Evolutionary conservation across 805 yeast species (phyloP).

Genomic region (Wickerhamiella azyma): DNA sequence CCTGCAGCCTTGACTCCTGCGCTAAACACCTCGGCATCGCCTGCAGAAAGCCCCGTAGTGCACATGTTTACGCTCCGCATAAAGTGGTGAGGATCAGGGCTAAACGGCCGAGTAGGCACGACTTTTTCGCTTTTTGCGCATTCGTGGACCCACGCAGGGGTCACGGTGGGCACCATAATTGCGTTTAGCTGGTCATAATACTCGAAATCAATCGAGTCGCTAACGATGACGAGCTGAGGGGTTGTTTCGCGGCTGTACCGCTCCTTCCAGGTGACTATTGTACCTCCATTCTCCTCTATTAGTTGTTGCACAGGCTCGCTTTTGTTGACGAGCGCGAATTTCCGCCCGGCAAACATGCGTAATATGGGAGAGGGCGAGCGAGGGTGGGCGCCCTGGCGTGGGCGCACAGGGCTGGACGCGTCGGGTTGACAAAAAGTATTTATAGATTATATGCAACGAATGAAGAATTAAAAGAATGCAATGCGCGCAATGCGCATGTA

Average conservation of each 20-base stretch:
- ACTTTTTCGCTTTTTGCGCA: slow-evolving; percentile 31
- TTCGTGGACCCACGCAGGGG: slow-evolving; percentile 45
- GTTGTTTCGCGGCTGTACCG: slow-evolving; percentile 24
- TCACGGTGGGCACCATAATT: slow-evolving; percentile 52
- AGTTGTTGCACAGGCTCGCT: slow-evolving; percentile 9
- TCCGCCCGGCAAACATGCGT: slow-evolving; percentile 2
- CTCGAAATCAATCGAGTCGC: slow-evolving; percentile 39
- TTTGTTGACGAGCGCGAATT: slow-evolving; percentile 1
- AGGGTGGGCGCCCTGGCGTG: not conserved
- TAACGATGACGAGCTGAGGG: slow-evolving; percentile 30
- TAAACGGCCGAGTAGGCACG: slow-evolving; percentile 43
- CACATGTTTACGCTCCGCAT: slow-evolving; percentile 51
- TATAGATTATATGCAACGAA: not conserved
- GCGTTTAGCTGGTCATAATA: slow-evolving; percentile 35
- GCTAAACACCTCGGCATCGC: slow-evolving; percentile 52
- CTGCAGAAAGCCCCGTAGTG: slow-evolving; percentile 41
- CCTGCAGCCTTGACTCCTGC: slow-evolving; percentile 64
- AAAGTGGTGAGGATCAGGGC: slow-evolving; percentile 58
- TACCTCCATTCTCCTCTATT: slow-evolving; percentile 16
- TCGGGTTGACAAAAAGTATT: too few relatives aligned
- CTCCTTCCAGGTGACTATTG: slow-evolving; percentile 18
- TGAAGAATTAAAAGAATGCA: not conserved
- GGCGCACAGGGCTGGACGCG: not conserved
- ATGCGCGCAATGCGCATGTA: not conserved
- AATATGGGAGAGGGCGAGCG: not conserved